A percentile compares a stretch with the other conserved stretches of the same genome.
Conservation (phyloP, 2,329 filamentous ascomycete genomes). For the Talaromyces sp. region DNA sequence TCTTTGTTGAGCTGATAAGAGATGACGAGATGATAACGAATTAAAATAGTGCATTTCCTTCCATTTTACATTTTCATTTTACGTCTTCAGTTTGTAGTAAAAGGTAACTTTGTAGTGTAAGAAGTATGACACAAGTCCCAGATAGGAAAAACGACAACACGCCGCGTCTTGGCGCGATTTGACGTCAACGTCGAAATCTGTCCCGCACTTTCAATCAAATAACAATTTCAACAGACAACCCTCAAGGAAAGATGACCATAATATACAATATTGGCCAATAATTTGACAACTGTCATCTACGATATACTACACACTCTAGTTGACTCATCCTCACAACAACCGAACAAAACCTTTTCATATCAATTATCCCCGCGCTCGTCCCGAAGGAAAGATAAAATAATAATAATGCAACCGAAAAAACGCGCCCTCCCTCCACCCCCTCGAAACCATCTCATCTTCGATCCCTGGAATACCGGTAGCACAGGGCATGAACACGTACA, state of each 20-base stretch:
- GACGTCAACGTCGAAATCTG: background rate
- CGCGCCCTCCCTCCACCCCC: background rate
- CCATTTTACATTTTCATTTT: background rate
- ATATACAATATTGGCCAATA: background rate
- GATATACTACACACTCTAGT: background rate
- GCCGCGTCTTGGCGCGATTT: conserved; percentile 6
- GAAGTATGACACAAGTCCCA: background rate
- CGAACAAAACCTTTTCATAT: too few relatives aligned
- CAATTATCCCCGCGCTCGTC: background rate
- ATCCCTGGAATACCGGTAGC: conserved; percentile 58
- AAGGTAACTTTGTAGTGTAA: background rate
- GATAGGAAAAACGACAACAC: conserved; percentile 10
- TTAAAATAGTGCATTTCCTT: background rate
- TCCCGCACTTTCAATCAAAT: background rate
- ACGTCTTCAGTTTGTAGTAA: background rate
- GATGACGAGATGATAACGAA: conserved; percentile 11
- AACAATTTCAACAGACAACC: background rate
- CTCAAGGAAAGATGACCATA: too few relatives aligned
- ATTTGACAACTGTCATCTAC: background rate
- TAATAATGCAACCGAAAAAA: background rate
- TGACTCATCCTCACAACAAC: too few relatives aligned
- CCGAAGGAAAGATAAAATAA: too few relatives aligned
- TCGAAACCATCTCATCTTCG: conserved; percentile 22
- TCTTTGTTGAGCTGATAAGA: conserved; percentile 4
- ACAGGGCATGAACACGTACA: conserved; percentile 76